These are phyloP conservation scores for Epithemia pelagica DNA, from an alignment of 108 stramenopile species.

Conservation along the genomic window DNA sequence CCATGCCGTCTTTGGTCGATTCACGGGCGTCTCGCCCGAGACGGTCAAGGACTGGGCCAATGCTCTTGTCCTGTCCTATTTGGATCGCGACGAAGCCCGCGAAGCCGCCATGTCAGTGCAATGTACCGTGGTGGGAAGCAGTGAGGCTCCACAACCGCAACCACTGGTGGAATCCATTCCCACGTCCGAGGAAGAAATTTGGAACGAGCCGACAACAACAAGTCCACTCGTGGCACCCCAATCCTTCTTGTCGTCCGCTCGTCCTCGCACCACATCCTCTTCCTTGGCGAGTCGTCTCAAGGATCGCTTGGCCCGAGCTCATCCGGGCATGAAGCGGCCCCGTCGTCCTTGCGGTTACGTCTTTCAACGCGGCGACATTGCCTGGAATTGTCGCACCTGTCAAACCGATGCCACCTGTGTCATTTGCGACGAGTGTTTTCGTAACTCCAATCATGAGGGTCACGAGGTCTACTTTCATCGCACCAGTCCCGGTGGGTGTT, in stretches of 20 bases:
- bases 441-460: conserved; percentile 81
- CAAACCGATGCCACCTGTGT: conserved; percentile 95
- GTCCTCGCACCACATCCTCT: not conserved
- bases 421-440: conserved; percentile 93
- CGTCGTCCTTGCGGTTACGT: conserved; percentile 89
- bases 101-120: not conserved
- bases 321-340: conserved; percentile 7
- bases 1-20: conserved; percentile 54
- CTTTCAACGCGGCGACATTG: conserved; percentile 92
- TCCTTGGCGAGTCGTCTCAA: conserved; percentile 3
- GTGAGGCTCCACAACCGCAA: not conserved
- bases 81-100: conserved; percentile 18
- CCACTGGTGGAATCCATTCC: conserved; percentile 1
- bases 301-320: conserved; percentile 19
- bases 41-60: conserved; percentile 64
- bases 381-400: conserved; percentile 97
- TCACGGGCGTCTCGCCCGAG: conserved; percentile 59
- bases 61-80: conserved; percentile 65
- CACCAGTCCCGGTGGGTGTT: conserved; percentile 95
- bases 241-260: not conserved
- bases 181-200: conserved; percentile 13
- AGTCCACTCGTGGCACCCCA: not conserved
- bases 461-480: conserved; percentile 98
- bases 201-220: conserved; percentile 8
- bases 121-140: not conserved